A percentile compares a stretch with the other conserved stretches of the same genome.
phyloP scores from a whole-genome alignment of 495 filamentous ascomycete genomes.

The Cercophora newfieldiana region DNA sequence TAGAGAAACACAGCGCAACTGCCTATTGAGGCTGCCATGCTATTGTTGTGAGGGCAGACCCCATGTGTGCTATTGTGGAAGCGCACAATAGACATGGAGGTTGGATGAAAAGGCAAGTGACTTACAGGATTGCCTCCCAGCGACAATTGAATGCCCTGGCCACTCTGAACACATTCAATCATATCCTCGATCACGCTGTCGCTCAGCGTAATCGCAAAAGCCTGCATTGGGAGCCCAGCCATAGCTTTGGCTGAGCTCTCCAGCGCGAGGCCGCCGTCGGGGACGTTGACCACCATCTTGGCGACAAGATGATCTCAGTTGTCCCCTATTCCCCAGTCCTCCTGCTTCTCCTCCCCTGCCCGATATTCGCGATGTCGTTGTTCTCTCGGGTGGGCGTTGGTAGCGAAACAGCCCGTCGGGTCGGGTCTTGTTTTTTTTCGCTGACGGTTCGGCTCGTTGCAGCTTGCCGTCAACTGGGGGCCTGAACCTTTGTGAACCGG shows the following conservation, averaged over 20 bases:
- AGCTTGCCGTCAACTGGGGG: background rate
- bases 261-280: slow-evolving; percentile 45
- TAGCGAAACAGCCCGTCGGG: background rate
- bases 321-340: slow-evolving; percentile 23
- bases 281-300: slow-evolving; percentile 43
- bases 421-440: background rate
- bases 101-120: slow-evolving; percentile 18
- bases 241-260: slow-evolving; percentile 42
- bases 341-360: background rate
- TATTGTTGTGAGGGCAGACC: slow-evolving; percentile 17
- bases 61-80: slow-evolving; percentile 20
- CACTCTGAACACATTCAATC: slow-evolving; percentile 63
- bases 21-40: background rate
- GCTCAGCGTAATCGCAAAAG: slow-evolving; percentile 65
- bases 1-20: background rate
- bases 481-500: background rate
- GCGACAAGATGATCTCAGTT: slow-evolving; percentile 8
- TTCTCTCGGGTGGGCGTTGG: background rate
- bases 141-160: slow-evolving; percentile 59
- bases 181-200: slow-evolving; percentile 69
- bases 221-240: slow-evolving; percentile 43
- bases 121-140: slow-evolving; percentile 59
- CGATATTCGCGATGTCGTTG: background rate
- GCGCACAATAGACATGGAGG: slow-evolving; percentile 23
- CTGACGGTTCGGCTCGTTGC: background rate